Evolutionary conservation across 495 filamentous ascomycete species (phyloP), one percentile per base, ranked within the genome.

Genomic region (Trichoderma parareesei): DNA sequence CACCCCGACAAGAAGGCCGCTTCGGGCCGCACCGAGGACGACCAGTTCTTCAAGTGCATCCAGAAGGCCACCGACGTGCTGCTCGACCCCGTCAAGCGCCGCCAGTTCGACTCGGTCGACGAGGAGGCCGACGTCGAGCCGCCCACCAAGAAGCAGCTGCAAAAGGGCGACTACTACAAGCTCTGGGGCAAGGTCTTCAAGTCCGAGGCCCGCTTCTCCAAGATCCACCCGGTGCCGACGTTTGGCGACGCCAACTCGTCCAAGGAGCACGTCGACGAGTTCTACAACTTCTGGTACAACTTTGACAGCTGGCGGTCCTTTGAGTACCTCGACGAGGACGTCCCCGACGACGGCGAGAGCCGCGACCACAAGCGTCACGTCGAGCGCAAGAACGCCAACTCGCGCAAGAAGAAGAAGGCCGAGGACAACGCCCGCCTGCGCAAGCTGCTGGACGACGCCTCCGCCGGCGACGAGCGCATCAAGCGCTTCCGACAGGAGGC

Each of bases 221-320:
- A 91, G 75, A 82, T 72, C 62, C 88, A 95, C 71, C 92, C 92
- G 35, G 95, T 97, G 11, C 95, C 94, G 3, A 74, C 79, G 66
- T 85, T 98, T 43, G 89, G 94, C 63, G 84, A 93, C 74, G 92
- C 95, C 53, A 89, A 94, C 68, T 88, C 86, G 70, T 85, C 87
- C 71, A 88, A 91, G 74, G 89, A 95, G 72, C 88, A 93, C 2
- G 93, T 98, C 37, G 90, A 97, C 72, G 78, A 79, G 64, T 98
- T 98, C 81, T 98, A 98, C 83, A 96, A 98, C 82, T 98, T 97
- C 84, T 98, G 90, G 89, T 98, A 97, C 83, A 92, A 92, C 81
- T 94, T 98, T 71, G 95, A 98, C 84, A 93, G 89, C 76, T 98
- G 94, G 94, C 84, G 94, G 60, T 86, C 89, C 35, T 98, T 98